Evolutionary conservation across 2,329 filamentous ascomycete species (phyloP), one percentile per base, ranked within the genome.

Genomic region (Arthrobotrys entomopaga): DNA sequence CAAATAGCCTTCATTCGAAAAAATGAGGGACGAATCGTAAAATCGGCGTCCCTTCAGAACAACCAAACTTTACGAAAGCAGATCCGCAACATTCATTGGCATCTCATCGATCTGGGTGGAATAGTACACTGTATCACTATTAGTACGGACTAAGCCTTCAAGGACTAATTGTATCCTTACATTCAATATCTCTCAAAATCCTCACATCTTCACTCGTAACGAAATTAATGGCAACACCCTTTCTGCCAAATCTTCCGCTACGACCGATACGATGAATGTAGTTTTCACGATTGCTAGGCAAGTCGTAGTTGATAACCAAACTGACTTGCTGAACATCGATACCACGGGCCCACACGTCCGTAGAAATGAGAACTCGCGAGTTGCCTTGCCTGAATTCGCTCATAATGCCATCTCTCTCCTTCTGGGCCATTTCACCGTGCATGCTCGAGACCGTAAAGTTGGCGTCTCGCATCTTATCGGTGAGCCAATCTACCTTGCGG

Each of bases 171-270:
- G 4, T 34, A 53, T 48, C 78, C 78, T 53, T 84, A 93, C 90
- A 84, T 85, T 99, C 95, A 80, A 99, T 99, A 81, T 99, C 95
- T 78, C 95, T 89, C 80, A 99, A 86, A 81, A 99, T 99, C 81
- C 95, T 91, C 73, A 99, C 95, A 81, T 99, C 95, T 79, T 99
- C 95, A 80, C 91, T 96, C 1, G 95, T 99, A 78, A 99, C 95
- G 81, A 99, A 99, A 85, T 99, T 99, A 86, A 99, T 99, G 42
- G 95, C 95, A 77, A 99, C 95, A 87, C 95, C 95, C 86, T 99
- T 99, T 80, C 95, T 89, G 80, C 95, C 95, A 80, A 99, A 99
- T 78, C 95, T 89, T 79, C 95, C 95, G 81, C 92, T 95, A 81
- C 95, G 89, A 81, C 95, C 95, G 79, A 99, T 99, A 79, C 95